These are phyloP conservation scores for Melampsora medusae DNA, from an alignment of 1,284 basidiomycete species.

Conservation along the genomic window DNA sequence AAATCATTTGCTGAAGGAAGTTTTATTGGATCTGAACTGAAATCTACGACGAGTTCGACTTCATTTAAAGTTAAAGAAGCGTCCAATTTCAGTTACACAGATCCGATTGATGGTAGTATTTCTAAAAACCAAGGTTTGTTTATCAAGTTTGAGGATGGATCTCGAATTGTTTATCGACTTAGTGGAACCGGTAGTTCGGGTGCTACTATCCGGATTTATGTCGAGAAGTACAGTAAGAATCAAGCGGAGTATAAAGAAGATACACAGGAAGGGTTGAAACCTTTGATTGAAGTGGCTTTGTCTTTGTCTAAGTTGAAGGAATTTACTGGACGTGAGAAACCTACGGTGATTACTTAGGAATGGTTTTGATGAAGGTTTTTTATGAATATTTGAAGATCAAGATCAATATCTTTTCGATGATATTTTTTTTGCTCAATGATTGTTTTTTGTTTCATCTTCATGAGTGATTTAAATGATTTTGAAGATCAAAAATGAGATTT, in stretches of 20 bases:
- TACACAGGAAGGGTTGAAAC: conserved; percentile 85
- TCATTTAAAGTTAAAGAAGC: conserved; percentile 75
- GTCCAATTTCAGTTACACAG: conserved; percentile 91
- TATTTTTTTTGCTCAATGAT: too few species aligned
- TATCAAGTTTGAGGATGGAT: conserved; percentile 84
- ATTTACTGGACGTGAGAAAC: conserved; percentile 80
- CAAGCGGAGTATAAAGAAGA: conserved; percentile 69
- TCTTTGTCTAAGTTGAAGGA: conserved; percentile 77
- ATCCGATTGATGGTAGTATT: conserved; percentile 91
- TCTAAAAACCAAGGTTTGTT: conserved; percentile 95
- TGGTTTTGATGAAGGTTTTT: too few species aligned
- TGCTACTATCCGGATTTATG: conserved; percentile 66
- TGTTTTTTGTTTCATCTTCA: too few species aligned
- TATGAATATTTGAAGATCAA: too few species aligned
- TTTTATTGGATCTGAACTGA: conserved; percentile 68
- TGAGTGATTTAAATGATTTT: too few species aligned
- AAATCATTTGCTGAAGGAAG: conserved; percentile 66
- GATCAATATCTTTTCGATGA: too few species aligned
- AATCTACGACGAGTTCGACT: conserved; percentile 66
- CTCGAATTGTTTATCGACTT: conserved; percentile 88
- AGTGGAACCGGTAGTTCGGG: conserved; percentile 93
- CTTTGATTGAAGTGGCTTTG: conserved; percentile 90
- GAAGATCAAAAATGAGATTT: too few species aligned
- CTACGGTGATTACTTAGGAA: conserved; percentile 84
- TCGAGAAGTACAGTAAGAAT: conserved; percentile 78